Evolutionary conservation across 2,329 filamentous ascomycete genomes (phyloP), one percentile per base, ranked within the genome.

Genomic region (Neofusicoccum parvum): DNA sequence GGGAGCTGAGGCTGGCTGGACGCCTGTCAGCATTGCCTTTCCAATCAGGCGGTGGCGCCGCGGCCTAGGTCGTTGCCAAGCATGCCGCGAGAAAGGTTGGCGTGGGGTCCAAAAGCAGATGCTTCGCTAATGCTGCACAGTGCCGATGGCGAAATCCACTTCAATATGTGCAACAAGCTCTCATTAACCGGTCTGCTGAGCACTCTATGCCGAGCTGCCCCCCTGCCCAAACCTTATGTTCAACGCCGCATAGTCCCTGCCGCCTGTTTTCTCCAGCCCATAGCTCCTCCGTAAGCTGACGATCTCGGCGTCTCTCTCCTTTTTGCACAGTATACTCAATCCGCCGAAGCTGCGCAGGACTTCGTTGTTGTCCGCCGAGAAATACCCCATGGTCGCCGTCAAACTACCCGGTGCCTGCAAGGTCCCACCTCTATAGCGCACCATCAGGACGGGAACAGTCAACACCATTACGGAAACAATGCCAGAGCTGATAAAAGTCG

Each of bases 81-180:
- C 32, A 11, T 20, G 20, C 53, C 39, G 43, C 39, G 27, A 45
- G 23, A 27, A 27, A 23, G 54, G 11, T 56, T 45, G 54, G 39
- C 27, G 17, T 58, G 54, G 54, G 54, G 54, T 58, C 54, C 54
- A 20, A 58, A 45, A 34, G 11, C 46, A 23, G n/a, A 49, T 11
- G 9, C 15, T 9, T 32, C 53, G 32, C 14, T 11, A 4, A 39
- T 11, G 37, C 37, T 32, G 5, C 27, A 32, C 27, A 23, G 23
- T 23, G 23, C 23, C 23, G 23, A 23, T 23, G 23, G 23, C 23
- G 23, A 23, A 23, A 23, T 23, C 23, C 23, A 23, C 23, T 23
- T 23, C 23, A 23, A 23, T 23, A 23, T 23, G 23, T 23, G 23
- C 23, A 23, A 23, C 23, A 23, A 3, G 27, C 27, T 32, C 27